phyloP scores from a whole-genome alignment of 192 early-diverging fungal genomes.

The Coemansia pectinata region DNA sequence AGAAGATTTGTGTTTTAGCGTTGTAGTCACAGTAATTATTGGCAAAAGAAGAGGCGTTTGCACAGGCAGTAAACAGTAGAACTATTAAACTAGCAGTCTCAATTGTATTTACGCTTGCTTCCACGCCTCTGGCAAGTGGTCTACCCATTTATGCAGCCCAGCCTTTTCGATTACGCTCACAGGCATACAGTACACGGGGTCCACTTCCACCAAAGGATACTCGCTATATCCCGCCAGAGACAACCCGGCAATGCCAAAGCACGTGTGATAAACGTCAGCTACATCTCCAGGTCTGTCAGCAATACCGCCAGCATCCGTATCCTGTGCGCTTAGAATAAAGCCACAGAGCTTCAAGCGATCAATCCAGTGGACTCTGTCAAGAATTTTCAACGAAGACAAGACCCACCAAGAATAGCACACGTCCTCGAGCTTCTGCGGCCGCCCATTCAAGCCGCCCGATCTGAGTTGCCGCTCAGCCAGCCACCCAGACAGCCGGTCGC shows the following conservation, averaged over 20 bases:
- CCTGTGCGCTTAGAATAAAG: conserved; percentile 87
- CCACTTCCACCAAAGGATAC: conserved; percentile 63
- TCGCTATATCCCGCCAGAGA: conserved; percentile 80
- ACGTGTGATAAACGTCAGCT: conserved; percentile 95
- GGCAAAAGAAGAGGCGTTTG: too few relatives aligned
- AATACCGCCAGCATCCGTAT: conserved; percentile 86
- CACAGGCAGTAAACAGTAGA: too few relatives aligned
- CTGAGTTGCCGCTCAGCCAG: conserved; percentile 89
- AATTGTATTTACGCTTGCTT: neutral
- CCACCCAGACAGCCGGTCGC: conserved; percentile 88
- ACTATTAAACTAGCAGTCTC: neutral
- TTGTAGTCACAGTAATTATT: too few relatives aligned
- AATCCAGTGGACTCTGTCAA: conserved; percentile 86
- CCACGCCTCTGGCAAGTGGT: conserved; percentile 32
- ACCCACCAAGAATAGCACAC: conserved; percentile 99
- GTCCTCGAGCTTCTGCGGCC: conserved; percentile 95
- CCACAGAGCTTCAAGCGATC: conserved; percentile 65
- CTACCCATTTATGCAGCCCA: conserved; percentile 43
- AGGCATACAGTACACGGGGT: conserved; percentile 93
- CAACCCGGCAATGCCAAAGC: conserved; percentile 91
- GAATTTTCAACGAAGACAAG: conserved; percentile 78
- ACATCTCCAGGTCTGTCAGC: conserved; percentile 90
- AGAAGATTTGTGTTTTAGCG: too few relatives aligned
- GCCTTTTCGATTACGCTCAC: conserved; percentile 60
- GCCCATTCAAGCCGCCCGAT: conserved; percentile 92